Evolutionary conservation across 2,329 filamentous ascomycete species (phyloP).

Genomic region (Paecilomyces niveus): DNA sequence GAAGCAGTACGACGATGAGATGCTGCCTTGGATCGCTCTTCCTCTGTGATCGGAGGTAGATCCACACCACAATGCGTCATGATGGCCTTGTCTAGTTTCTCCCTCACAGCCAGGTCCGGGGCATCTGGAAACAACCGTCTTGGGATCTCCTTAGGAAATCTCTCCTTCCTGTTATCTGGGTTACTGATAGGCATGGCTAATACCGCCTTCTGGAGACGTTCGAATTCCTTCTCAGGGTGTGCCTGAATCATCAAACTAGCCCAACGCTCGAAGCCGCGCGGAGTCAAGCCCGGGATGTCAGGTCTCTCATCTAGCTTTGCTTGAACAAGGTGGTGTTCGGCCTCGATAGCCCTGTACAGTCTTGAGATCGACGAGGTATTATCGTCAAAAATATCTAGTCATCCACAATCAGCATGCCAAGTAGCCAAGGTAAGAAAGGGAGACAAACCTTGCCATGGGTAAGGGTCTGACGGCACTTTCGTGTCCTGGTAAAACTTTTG

Average conservation of each 20-base stretch:
- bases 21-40: slow-evolving; percentile 28
- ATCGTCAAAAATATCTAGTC: slow-evolving; percentile 49
- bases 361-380: slow-evolving; percentile 48
- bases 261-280: slow-evolving; percentile 64
- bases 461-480: slow-evolving; percentile 56
- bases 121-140: slow-evolving; percentile 61
- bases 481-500: slow-evolving; percentile 64
- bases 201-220: slow-evolving; percentile 62
- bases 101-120: slow-evolving; percentile 51
- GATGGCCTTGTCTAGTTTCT: slow-evolving; percentile 55
- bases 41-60: slow-evolving; percentile 32
- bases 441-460: slow-evolving; percentile 59
- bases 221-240: slow-evolving; percentile 67
- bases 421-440: background rate
- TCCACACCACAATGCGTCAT: slow-evolving; percentile 45
- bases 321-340: slow-evolving; percentile 61
- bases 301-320: slow-evolving; percentile 46
- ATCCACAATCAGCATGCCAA: slow-evolving; percentile 7
- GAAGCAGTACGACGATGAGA: slow-evolving; percentile 2
- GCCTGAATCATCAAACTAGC: slow-evolving; percentile 66
- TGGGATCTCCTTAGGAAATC: slow-evolving; percentile 72
- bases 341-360: slow-evolving; percentile 49
- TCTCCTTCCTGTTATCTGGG: slow-evolving; percentile 58
- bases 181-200: slow-evolving; percentile 64
- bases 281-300: slow-evolving; percentile 58